Conservation (phyloP, 495 filamentous ascomycete genomes). For the Ascobolus immersus region DNA sequence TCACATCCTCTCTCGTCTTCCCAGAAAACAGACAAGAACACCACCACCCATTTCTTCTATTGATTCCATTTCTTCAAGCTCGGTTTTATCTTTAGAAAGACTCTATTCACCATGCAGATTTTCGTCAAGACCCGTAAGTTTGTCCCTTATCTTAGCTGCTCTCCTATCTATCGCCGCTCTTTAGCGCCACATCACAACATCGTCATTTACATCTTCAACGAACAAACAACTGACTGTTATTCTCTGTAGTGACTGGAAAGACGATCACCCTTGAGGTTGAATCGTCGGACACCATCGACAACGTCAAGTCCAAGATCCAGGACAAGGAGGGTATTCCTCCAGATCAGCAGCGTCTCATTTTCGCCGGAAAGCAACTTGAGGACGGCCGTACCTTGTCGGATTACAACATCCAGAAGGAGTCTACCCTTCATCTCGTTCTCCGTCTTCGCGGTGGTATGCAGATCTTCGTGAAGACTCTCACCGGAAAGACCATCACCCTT, state of each 20-base stretch:
- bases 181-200: not conserved
- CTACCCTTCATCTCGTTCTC: conserved; percentile 87
- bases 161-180: no score
- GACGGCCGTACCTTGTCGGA: conserved; percentile 89
- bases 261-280: conserved; percentile 14
- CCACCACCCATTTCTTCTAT: not conserved
- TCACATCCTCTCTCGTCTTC: conserved; percentile 1
- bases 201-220: not conserved
- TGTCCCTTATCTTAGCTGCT: not conserved
- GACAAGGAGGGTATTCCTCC: conserved; percentile 98
- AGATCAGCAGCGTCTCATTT: conserved; percentile 95
- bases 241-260: conserved; percentile 11
- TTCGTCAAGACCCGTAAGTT: conserved; percentile 16
- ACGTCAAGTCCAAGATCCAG: conserved; percentile 96
- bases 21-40: no score
- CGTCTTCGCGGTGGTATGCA: conserved; percentile 95
- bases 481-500: conserved; percentile 97
- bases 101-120: conserved; percentile 12
- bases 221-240: conserved; percentile 2
- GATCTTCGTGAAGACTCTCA: conserved; percentile 91
- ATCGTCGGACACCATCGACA: conserved; percentile 92
- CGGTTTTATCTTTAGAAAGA: conserved; percentile 1
- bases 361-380: conserved; percentile 93
- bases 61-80: not conserved
- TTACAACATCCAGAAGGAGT: conserved; percentile 99